Percentiles rank a stretch among this genome's conserved stretches.
Conservation (phyloP, 2,329 filamentous ascomycete genomes). For the Aspergillus bombycis region DNA sequence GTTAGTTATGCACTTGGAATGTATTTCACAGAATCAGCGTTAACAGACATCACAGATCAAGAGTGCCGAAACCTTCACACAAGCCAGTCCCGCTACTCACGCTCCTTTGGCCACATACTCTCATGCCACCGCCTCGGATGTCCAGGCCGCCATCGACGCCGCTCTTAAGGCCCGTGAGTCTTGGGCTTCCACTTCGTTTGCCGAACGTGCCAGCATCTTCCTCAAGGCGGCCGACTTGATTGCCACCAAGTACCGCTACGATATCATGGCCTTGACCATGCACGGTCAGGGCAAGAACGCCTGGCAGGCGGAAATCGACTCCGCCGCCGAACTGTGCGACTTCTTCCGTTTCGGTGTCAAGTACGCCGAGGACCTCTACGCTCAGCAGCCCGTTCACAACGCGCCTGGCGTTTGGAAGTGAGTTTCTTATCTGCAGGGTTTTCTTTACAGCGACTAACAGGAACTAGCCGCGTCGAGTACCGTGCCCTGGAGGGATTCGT, state of each 20-base stretch:
- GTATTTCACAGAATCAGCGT: background rate
- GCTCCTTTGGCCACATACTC: conserved; percentile 81
- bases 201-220: conserved; percentile 89
- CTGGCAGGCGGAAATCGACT: conserved; percentile 98
- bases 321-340: conserved; percentile 88
- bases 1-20: conserved; percentile 49
- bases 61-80: conserved; percentile 51
- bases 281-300: conserved; percentile 97
- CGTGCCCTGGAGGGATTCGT: conserved; percentile 92
- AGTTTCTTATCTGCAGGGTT: conserved; percentile 20
- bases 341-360: conserved; percentile 91
- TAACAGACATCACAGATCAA: conserved; percentile 29
- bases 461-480: conserved; percentile 72
- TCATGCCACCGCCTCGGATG: conserved; percentile 75
- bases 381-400: conserved; percentile 83
- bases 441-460: conserved; percentile 7
- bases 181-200: conserved; percentile 87
- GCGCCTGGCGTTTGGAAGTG: conserved; percentile 83
- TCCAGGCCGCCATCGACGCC: conserved; percentile 77
- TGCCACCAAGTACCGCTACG: conserved; percentile 89
- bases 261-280: conserved; percentile 95
- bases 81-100: conserved; percentile 84
- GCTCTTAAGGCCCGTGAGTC: conserved; percentile 82
- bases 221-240: conserved; percentile 94
- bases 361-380: conserved; percentile 89